Percentiles rank a stretch among this genome's conserved stretches.
Conservation (phyloP, 345 rosid genomes). For the Arabis hirsuta region DNA sequence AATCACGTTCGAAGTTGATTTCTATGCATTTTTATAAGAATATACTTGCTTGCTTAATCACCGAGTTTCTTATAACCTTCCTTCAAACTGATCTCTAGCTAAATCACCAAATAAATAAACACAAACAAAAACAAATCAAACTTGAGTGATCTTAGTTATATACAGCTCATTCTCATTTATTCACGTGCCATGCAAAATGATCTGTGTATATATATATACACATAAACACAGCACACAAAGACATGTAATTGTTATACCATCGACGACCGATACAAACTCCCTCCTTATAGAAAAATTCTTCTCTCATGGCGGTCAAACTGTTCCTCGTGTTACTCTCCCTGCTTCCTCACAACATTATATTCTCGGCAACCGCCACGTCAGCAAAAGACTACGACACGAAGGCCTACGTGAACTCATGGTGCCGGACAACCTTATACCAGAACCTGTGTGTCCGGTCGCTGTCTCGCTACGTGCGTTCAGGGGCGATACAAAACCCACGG, state of each 20-base stretch:
- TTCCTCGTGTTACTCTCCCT: conserved; percentile 32
- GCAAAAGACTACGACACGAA: conserved; percentile 32
- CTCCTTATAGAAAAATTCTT: conserved; percentile 5
- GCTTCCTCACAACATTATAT: conserved; percentile 27
- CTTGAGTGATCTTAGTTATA: conserved; percentile 29
- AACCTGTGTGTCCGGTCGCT: conserved; percentile 59
- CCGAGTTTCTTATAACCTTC: conserved; percentile 35
- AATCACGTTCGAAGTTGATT: conserved; percentile 28
- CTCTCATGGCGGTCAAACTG: conserved; percentile 34
- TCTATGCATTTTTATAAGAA: conserved; percentile 2
- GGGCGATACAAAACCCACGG: conserved; percentile 50
- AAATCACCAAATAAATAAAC: conserved; percentile 5
- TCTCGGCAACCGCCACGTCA: conserved; percentile 26
- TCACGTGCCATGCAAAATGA: conserved; percentile 36
- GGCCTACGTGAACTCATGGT: conserved; percentile 54
- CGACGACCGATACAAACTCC: background rate
- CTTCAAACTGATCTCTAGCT: conserved; percentile 22
- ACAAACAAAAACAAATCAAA: conserved; percentile 6
- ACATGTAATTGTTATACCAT: conserved; percentile 14
- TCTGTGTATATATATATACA: conserved; percentile 10
- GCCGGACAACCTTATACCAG: conserved; percentile 62
- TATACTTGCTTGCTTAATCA: conserved; percentile 9
- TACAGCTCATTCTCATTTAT: conserved; percentile 41
- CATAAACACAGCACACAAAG: background rate
- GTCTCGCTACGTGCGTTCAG: conserved; percentile 50